Percentiles rank a stretch among this genome's conserved stretches.
Evolutionary conservation across 805 yeast species (phyloP).

Genomic region (Wickerhamiella shivajii): DNA sequence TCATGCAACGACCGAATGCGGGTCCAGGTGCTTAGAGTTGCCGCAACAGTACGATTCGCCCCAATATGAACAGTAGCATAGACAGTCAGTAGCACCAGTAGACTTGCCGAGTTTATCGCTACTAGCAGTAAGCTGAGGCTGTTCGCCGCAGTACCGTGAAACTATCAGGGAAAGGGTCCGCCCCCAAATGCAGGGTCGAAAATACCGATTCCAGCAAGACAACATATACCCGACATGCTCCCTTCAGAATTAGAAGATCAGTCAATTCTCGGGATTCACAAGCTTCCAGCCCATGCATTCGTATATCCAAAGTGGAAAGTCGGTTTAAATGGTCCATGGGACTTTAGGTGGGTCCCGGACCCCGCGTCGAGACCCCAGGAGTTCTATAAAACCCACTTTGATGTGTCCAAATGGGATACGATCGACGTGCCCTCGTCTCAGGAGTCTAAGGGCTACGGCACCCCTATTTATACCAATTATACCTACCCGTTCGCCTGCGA

Average conservation of each 20-base stretch:
- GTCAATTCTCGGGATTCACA: slow-evolving; percentile 3
- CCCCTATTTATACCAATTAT: slow-evolving; percentile 27
- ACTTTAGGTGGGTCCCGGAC: slow-evolving; percentile 12
- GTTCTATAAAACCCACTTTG: slow-evolving; percentile 9
- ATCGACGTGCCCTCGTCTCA: slow-evolving; percentile 27
- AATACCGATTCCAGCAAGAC: no score
- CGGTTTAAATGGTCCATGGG: slow-evolving; percentile 21
- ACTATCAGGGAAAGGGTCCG: no score
- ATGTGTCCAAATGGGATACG: slow-evolving; percentile 10
- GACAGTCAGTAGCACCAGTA: no score
- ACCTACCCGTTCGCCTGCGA: slow-evolving; percentile 24
- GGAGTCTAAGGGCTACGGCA: slow-evolving; percentile 27
- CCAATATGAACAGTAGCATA: no score
- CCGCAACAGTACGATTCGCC: no score
- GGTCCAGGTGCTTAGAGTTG: no score
- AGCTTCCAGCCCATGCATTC: slow-evolving; percentile 10
- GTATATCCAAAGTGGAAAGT: no score
- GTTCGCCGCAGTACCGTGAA: no score
- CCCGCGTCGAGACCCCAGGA: slow-evolving; percentile 2
- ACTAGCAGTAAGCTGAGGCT: no score
- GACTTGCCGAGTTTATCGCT: no score
- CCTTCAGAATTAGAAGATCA: slow-evolving; percentile 13
- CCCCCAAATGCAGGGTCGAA: no score
- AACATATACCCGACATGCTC: slow-evolving; percentile 11
- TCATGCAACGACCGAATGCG: no score